phyloP scores from a whole-genome alignment of 768 basidiomycete species.

The Hericium erinaceus region DNA sequence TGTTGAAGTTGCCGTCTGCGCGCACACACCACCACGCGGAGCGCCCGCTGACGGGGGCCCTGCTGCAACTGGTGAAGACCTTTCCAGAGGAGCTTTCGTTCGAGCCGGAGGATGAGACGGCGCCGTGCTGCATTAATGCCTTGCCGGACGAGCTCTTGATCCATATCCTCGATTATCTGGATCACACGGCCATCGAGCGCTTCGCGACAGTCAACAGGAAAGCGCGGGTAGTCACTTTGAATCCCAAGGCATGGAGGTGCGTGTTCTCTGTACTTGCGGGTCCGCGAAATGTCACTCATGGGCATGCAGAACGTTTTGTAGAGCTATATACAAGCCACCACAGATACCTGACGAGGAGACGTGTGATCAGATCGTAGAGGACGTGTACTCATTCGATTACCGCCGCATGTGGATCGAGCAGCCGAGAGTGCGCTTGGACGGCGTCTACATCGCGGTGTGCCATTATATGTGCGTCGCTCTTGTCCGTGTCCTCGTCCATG shows the following conservation, averaged over 20 bases:
- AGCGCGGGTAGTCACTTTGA: constrained; percentile 63
- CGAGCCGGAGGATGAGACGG: constrained; percentile 58
- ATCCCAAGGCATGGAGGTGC: constrained; percentile 70
- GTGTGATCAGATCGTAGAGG: constrained; percentile 36
- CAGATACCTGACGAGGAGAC: constrained; percentile 51
- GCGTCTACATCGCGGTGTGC: constrained; percentile 87
- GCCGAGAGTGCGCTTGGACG: constrained; percentile 77
- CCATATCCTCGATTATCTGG: constrained; percentile 54
- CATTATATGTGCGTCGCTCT: constrained; percentile 61
- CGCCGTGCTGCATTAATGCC: constrained; percentile 41
- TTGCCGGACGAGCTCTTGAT: constrained; percentile 76
- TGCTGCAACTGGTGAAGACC: constrained; percentile 37
- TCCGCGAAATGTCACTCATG: constrained; percentile 2
- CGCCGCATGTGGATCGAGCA: constrained; percentile 76
- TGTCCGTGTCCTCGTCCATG: constrained; percentile 1
- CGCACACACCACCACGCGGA: constrained; percentile 4
- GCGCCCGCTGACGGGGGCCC: constrained; percentile 26
- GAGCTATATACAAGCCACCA: constrained; percentile 61
- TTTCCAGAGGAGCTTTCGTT: constrained; percentile 50
- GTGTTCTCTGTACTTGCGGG: not conserved
- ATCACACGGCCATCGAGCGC: constrained; percentile 61
- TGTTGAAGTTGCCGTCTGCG: constrained; percentile 6
- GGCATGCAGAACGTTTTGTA: constrained; percentile 48
- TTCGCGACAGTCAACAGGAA: constrained; percentile 70
- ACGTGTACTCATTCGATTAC: constrained; percentile 52